Percentiles rank a stretch among this genome's conserved stretches.
These are phyloP conservation scores for Cordia subcordata DNA, from an alignment of 257 asterid genomes.

Conservation along the genomic window DNA sequence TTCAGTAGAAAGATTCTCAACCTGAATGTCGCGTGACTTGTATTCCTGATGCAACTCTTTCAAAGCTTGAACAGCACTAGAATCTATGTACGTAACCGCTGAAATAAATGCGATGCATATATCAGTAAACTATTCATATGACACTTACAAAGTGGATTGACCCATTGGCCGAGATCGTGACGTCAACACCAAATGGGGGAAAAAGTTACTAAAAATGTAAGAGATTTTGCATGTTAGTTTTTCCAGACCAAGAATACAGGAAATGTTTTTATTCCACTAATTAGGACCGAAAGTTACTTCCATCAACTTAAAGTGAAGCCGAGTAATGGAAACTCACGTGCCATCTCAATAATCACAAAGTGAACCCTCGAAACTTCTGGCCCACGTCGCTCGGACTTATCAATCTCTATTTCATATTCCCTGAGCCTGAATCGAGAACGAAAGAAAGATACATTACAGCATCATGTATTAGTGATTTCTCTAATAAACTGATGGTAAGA, in stretches of 20 bases:
- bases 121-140: background rate
- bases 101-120: conserved; percentile 28
- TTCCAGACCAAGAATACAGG: background rate
- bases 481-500: background rate
- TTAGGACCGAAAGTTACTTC: background rate
- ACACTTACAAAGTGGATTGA: conserved; percentile 1
- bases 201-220: background rate
- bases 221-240: background rate
- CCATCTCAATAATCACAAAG: conserved; percentile 91
- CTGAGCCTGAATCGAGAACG: conserved; percentile 56
- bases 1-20: conserved; percentile 10
- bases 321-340: conserved; percentile 62
- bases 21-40: conserved; percentile 88
- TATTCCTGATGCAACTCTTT: conserved; percentile 86
- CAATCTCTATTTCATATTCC: conserved; percentile 73
- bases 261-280: background rate
- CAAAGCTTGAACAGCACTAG: conserved; percentile 92
- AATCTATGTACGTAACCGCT: conserved; percentile 91
- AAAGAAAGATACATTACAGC: background rate
- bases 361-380: conserved; percentile 76
- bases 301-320: background rate
- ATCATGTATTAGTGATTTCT: background rate
- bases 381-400: conserved; percentile 62
- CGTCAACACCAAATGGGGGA: background rate
- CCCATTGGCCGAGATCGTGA: background rate